Conservation (phyloP, 768 basidiomycete genomes). For the Kwoniella heveanensis region DNA sequence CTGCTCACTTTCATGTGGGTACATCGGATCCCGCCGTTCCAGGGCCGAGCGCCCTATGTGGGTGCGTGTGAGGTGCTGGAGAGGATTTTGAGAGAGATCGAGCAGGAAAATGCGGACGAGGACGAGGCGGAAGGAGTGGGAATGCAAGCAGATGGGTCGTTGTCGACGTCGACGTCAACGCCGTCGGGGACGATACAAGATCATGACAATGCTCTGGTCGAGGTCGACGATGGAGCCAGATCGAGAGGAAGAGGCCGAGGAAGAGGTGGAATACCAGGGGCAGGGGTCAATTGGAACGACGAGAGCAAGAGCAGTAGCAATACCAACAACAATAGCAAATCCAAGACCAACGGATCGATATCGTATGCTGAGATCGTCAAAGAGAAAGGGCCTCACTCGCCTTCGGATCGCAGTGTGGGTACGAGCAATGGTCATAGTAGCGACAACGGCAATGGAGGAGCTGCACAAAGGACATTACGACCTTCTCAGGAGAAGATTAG, state of each 20-base stretch:
- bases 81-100: slow-evolving; percentile 31
- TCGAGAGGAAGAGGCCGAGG: background rate
- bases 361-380: too few relatives aligned
- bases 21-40: slow-evolving; percentile 36
- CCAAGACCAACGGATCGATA: too few relatives aligned
- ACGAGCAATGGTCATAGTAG: background rate
- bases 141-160: background rate
- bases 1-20: slow-evolving; percentile 49
- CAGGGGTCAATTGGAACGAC: background rate
- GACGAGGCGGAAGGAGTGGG: background rate
- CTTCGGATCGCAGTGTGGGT: too few relatives aligned
- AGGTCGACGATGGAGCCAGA: background rate
- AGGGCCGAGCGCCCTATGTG: slow-evolving; percentile 38
- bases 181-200: too few relatives aligned
- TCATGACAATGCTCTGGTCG: background rate
- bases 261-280: background rate
- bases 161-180: too few relatives aligned
- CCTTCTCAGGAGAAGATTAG: slow-evolving; percentile 5
- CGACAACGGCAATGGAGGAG: background rate
- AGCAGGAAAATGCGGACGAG: slow-evolving; percentile 13
- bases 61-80: slow-evolving; percentile 37
- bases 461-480: background rate
- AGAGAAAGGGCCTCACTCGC: background rate
- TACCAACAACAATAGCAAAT: background rate
- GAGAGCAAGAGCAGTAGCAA: background rate